These are phyloP conservation scores for Mycena leptocephala DNA, from an alignment of 768 basidiomycete genomes.

Conservation along the genomic window DNA sequence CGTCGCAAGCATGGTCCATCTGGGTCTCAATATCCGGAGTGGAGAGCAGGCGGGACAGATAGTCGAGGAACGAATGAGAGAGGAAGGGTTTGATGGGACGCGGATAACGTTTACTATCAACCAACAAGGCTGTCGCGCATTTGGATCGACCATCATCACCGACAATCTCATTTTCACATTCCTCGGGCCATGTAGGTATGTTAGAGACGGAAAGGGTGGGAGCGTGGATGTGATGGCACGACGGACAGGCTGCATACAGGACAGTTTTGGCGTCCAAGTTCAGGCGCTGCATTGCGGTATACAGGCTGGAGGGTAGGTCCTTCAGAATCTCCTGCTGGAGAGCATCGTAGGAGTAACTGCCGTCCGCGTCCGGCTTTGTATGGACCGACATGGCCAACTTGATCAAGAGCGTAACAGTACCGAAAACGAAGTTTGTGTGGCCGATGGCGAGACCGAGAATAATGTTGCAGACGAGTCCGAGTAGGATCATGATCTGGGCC, in stretches of 20 bases:
- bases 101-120: no score
- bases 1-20: no score
- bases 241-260: slow-evolving; percentile 22
- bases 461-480: slow-evolving; percentile 23
- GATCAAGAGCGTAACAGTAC: slow-evolving; percentile 12
- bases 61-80: no score
- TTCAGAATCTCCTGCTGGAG: no score
- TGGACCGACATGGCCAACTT: slow-evolving; percentile 15
- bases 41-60: no score
- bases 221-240: slow-evolving; percentile 23
- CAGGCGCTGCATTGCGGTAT: not conserved
- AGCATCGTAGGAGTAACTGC: no score
- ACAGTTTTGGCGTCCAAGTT: slow-evolving; percentile 24
- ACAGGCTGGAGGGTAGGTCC: no score
- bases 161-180: slow-evolving; percentile 5
- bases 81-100: no score
- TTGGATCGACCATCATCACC: not conserved
- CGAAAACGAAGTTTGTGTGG: slow-evolving; percentile 3
- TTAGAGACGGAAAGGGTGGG: slow-evolving; percentile 3
- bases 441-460: slow-evolving; percentile 15
- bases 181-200: not conserved
- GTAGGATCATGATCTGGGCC: no score
- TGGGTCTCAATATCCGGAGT: no score
- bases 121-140: no score
- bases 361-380: not conserved